phyloP scores from a whole-genome alignment of 2,329 filamentous ascomycete genomes.

The Fusarium citri region DNA sequence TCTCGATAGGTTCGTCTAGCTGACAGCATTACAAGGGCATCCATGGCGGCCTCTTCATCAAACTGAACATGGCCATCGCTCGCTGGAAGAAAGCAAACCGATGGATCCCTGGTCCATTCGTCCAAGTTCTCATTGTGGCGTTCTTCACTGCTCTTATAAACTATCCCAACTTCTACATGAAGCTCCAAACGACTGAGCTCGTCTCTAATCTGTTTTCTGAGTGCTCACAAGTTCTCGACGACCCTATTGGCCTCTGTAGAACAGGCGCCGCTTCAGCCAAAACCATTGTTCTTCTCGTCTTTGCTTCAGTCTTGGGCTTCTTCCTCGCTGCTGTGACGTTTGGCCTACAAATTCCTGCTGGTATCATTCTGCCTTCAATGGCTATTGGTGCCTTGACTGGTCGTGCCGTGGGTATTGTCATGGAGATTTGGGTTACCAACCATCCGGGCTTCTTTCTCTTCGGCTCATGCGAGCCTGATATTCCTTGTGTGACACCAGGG shows the following conservation, averaged over 20 bases:
- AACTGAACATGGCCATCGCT: conserved; percentile 88
- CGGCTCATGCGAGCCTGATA: conserved; percentile 82
- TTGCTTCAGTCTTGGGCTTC: conserved; percentile 86
- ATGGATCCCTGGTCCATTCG: conserved; percentile 77
- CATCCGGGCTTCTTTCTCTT: conserved; percentile 84
- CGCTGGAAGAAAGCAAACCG: conserved; percentile 77
- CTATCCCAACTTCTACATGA: conserved; percentile 97
- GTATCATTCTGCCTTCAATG: conserved; percentile 96
- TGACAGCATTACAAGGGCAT: conserved; percentile 68
- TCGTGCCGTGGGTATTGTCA: conserved; percentile 86
- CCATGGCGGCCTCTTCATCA: conserved; percentile 95
- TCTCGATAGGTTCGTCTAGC: not conserved
- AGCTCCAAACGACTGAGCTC: conserved; percentile 89
- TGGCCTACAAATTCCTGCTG: conserved; percentile 91
- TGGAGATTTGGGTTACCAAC: conserved; percentile 87
- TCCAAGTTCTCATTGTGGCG: conserved; percentile 83
- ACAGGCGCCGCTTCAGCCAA: conserved; percentile 84
- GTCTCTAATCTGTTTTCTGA: conserved; percentile 94
- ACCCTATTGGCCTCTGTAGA: conserved; percentile 91
- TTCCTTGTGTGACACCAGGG: conserved; percentile 89
- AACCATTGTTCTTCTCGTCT: conserved; percentile 83
- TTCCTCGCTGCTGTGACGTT: conserved; percentile 89
- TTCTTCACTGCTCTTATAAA: conserved; percentile 88
- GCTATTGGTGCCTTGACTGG: conserved; percentile 93
- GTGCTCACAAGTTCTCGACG: conserved; percentile 83